Percentiles rank a stretch among this genome's conserved stretches.
Evolutionary conservation across 441 rosid genomes (phyloP).

Genomic region (Lagerstroemia fauriei): DNA sequence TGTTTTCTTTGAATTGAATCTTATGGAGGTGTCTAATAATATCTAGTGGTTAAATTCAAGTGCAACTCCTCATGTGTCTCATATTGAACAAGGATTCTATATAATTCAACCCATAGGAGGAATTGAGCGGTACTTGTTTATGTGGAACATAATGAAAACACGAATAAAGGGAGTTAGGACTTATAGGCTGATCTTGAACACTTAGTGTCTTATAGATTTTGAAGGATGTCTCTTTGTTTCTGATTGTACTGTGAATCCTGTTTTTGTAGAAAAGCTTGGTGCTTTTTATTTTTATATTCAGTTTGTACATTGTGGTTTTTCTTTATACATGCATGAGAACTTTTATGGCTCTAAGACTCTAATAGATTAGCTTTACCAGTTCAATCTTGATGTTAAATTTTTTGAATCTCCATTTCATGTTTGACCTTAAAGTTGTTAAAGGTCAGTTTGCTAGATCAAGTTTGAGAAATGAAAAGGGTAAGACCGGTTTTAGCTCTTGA

Average conservation of each 20-base stretch:
- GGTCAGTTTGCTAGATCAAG: neutral
- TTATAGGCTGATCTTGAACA: no score
- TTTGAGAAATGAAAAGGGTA: neutral
- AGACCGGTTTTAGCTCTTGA: no score
- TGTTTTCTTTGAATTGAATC: neutral
- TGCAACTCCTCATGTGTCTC: neutral
- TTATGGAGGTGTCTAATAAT: neutral
- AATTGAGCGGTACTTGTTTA: neutral
- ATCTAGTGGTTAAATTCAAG: neutral
- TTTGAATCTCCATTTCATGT: neutral
- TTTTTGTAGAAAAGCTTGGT: no score
- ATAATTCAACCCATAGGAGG: neutral
- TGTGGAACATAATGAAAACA: neutral
- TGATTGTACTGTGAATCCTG: no score
- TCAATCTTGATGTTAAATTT: constrained; percentile 1
- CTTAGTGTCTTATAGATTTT: no score
- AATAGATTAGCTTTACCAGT: neutral
- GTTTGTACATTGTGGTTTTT: no score
- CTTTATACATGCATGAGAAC: no score
- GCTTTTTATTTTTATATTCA: no score
- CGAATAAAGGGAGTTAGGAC: no score
- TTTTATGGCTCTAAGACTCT: neutral
- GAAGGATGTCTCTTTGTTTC: no score
- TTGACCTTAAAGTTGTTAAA: no score
- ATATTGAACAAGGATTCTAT: neutral